These are phyloP conservation scores for Talinum fruticosum DNA, from an alignment of 148 eudicot genomes.

Conservation along the genomic window DNA sequence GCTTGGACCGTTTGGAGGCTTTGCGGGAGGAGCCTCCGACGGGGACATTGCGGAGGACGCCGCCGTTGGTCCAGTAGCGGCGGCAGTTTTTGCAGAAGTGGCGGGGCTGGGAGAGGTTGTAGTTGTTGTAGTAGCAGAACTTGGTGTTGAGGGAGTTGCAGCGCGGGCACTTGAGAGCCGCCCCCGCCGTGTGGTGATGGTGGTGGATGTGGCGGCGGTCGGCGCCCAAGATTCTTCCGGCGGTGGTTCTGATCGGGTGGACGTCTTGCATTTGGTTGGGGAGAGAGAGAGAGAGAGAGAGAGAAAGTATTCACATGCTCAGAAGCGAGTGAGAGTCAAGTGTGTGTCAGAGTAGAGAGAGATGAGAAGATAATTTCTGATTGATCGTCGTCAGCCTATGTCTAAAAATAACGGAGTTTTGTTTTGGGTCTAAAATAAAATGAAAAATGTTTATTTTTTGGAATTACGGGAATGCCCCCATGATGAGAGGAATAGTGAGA, in stretches of 20 bases:
- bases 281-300: not conserved
- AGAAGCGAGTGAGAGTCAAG: not conserved
- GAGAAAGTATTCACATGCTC: not conserved
- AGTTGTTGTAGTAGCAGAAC: slow-evolving; percentile 1
- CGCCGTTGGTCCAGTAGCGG: not conserved
- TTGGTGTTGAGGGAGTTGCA: not conserved
- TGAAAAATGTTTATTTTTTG: too few species aligned
- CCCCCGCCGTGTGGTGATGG: not conserved
- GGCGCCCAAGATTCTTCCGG: not conserved
- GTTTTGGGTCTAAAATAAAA: too few species aligned
- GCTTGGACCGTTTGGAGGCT: not conserved
- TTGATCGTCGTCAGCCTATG: too few species aligned
- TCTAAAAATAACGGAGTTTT: too few species aligned
- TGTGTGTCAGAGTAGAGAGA: too few species aligned
- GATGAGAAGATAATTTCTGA: too few species aligned
- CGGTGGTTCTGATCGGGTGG: not conserved
- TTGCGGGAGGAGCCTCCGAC: not conserved
- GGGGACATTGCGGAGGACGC: not conserved
- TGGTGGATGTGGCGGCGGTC: not conserved
- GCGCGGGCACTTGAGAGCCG: slow-evolving; percentile 1
- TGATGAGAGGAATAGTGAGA: too few species aligned
- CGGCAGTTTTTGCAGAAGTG: not conserved
- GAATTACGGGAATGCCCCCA: too few species aligned
- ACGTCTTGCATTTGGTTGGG: slow-evolving; percentile 9
- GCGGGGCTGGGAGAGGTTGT: slow-evolving; percentile 1